Conservation (phyloP, 139 green algal species). For the Picochlorum sp. region DNA sequence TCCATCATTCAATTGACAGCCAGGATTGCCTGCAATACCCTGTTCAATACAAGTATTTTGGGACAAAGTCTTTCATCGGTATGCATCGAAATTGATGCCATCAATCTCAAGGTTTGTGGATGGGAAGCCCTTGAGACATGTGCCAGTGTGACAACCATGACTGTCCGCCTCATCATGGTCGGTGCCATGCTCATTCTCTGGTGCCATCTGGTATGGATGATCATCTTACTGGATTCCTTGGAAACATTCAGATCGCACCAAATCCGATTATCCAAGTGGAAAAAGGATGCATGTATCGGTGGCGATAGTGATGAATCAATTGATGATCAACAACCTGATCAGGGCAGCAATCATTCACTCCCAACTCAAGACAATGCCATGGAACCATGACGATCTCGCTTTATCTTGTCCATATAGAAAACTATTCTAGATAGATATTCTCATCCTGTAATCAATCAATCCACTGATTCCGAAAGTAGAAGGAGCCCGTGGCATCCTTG, state of each 20-base stretch:
- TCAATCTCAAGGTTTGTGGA: not conserved
- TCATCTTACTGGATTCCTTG: not conserved
- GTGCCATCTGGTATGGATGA: conserved; percentile 2
- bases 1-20: not conserved
- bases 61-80: not conserved
- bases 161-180: conserved; percentile 2
- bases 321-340: no score
- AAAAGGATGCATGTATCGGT: not conserved
- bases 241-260: not conserved
- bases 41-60: not conserved
- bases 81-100: not conserved
- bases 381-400: no score
- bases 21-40: not conserved
- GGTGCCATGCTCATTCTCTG: not conserved
- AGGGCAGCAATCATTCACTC: no score
- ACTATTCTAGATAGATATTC: no score
- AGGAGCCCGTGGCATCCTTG: no score
- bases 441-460: no score
- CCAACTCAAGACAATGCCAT: no score
- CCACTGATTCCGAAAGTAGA: no score
- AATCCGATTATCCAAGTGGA: not conserved
- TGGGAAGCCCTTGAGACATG: conserved; percentile 8
- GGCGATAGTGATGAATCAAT: no score
- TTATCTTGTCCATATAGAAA: no score
- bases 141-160: not conserved